Conservation (phyloP, 352 stramenopile genomes). For the Globisporangium carolinianum region DNA sequence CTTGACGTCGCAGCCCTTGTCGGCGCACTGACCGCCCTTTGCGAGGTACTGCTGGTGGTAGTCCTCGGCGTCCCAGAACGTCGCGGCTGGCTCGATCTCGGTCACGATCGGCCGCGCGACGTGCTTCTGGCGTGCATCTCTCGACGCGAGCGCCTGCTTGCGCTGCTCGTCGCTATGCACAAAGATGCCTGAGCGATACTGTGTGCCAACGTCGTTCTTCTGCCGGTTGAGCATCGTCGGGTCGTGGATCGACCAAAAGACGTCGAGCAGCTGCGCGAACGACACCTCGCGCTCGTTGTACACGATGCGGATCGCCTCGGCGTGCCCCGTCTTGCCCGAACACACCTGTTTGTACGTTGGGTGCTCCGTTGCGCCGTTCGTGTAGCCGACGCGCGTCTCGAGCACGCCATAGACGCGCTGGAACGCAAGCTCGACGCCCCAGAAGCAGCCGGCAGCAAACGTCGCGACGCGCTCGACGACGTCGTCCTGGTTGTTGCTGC, state of each 20-base stretch:
- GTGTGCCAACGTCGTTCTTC: conserved; percentile 87
- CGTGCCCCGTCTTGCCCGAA: conserved; percentile 89
- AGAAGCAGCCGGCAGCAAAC: conserved; percentile 97
- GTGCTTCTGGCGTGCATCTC: conserved; percentile 61
- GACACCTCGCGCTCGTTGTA: conserved; percentile 88
- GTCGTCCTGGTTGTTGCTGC: conserved; percentile 5
- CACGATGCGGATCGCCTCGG: conserved; percentile 90
- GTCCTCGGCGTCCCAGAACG: conserved; percentile 93
- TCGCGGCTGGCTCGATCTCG: conserved; percentile 74
- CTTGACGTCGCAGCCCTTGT: conserved; percentile 84
- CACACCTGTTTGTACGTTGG: conserved; percentile 96
- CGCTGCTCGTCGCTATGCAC: conserved; percentile 90
- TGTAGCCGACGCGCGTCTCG: conserved; percentile 88
- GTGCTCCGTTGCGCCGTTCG: conserved; percentile 67
- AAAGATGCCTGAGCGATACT: conserved; percentile 96
- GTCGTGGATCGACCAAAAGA: conserved; percentile 90
- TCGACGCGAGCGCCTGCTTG: conserved; percentile 51
- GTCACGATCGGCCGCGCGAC: conserved; percentile 85
- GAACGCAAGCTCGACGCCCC: conserved; percentile 95
- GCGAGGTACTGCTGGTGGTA: conserved; percentile 97
- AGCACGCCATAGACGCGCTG: conserved; percentile 93
- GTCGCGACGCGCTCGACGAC: conserved; percentile 60
- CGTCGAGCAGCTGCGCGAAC: conserved; percentile 68
- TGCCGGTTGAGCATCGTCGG: conserved; percentile 88
- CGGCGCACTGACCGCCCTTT: conserved; percentile 91